These are phyloP conservation scores for Neonectria magnoliae DNA, from an alignment of 2,329 filamentous ascomycete genomes.

Conservation along the genomic window DNA sequence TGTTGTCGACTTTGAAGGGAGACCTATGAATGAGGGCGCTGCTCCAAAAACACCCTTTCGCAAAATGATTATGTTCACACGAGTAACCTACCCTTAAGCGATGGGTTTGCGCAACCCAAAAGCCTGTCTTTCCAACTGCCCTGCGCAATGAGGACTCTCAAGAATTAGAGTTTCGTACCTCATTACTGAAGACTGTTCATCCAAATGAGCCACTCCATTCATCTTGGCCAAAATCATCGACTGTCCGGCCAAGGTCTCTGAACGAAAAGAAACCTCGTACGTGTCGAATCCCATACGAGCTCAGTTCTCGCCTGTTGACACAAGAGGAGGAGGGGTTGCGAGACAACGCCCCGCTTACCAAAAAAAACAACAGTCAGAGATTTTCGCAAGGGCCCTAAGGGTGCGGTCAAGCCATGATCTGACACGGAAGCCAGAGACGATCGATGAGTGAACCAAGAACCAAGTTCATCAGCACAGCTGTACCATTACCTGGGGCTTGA, in stretches of 20 bases:
- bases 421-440: background rate
- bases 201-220: background rate
- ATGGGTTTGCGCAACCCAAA: no score
- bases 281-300: background rate
- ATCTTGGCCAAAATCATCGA: background rate
- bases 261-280: no score
- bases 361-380: background rate
- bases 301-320: background rate
- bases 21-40: no score
- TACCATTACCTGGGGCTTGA: background rate
- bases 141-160: background rate
- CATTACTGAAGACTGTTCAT: background rate
- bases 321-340: no score
- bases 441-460: background rate
- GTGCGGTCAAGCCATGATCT: background rate
- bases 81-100: no score
- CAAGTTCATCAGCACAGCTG: background rate
- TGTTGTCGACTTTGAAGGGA: no score
- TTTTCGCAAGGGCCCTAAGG: background rate
- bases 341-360: background rate
- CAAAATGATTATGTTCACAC: no score
- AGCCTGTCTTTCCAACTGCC: no score
- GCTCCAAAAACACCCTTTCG: no score
- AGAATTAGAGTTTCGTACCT: background rate
- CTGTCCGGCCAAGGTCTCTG: background rate